phyloP scores from a whole-genome alignment of 129 eudicot species.

The Smallanthus sonchifolius region DNA sequence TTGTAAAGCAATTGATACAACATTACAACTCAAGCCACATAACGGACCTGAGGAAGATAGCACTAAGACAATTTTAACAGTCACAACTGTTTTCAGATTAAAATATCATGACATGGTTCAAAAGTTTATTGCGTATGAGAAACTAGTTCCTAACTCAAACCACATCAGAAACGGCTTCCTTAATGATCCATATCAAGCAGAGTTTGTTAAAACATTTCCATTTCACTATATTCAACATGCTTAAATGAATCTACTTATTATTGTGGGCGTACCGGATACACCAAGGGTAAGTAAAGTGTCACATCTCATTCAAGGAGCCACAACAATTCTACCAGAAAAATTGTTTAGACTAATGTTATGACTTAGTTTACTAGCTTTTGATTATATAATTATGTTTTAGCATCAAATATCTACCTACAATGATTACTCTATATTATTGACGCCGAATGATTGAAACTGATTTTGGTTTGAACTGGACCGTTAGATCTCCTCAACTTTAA shows the following conservation, averaged over 20 bases:
- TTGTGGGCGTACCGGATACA: neutral
- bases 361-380: conserved; percentile 7
- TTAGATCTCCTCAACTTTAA: too few relatives aligned
- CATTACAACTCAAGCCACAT: neutral
- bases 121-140: neutral
- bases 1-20: neutral
- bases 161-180: neutral
- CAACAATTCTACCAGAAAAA: neutral
- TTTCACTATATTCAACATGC: neutral
- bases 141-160: conserved; percentile 1
- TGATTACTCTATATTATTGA: neutral
- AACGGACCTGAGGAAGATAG: neutral
- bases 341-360: neutral
- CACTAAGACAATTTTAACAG: neutral
- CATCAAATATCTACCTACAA: neutral
- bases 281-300: neutral
- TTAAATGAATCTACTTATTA: conserved; percentile 3
- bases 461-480: too few relatives aligned
- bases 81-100: neutral
- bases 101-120: conserved; percentile 1
- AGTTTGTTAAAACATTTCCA: neutral
- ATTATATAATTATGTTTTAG: neutral
- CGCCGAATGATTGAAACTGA: too few relatives aligned
- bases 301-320: neutral
- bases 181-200: neutral